Base-by-base conservation (phyloP, 2,329 filamentous ascomycete species). In the Aspergillus cejpii region DNA sequence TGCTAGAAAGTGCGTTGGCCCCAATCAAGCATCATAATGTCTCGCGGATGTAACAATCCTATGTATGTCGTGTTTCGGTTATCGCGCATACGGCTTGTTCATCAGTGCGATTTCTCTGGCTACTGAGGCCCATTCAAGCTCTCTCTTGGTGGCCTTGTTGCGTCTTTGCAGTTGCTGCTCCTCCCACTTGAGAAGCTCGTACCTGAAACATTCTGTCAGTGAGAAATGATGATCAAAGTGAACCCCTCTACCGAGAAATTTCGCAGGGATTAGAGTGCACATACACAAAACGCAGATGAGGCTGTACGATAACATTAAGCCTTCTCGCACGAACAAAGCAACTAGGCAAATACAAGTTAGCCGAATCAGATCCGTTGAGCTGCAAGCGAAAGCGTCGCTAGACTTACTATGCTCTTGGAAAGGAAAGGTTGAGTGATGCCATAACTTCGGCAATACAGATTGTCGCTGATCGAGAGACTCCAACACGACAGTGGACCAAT, bases 361-460 rank as follows among this genome's bases (percentile, higher is more conserved):
- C 3, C 17, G 34, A 31, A 8, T n/a, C 10, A n/a, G 5, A 8
- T 15, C 28, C 3, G 15, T 20, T 10, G 17, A 17, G 11, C 10
- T 5, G 11, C 10, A 5, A 14, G 8, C 8, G 8, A 20, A 11
- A 14, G 4, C 6, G 19, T 7, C n/a, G 6, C 2, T 7, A 8
- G 41, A 73, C 77, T 64, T 68, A 80, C 76, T 98, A 98, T 47
- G 92, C 92, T 44, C 87, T 79, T 10, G 92, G 89, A 57, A 97
- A 91, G 0, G 88, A 92, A 53, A 96, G 71, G 17, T 80, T 76
- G 56, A 88, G 68, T 20, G 84, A 76, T 27, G 84, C 82, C 92
- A 98, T 98, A 27, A 97, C 88, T 67, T 97, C 90, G n/a, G 92
- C 92, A 59, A 98, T 98, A 64, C 92, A 97, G 50, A 98, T 96